A percentile compares a stretch with the other conserved stretches of the same genome.
phyloP scores from a whole-genome alignment of 164 flowering plant species.

The Sextonia rubra region DNA sequence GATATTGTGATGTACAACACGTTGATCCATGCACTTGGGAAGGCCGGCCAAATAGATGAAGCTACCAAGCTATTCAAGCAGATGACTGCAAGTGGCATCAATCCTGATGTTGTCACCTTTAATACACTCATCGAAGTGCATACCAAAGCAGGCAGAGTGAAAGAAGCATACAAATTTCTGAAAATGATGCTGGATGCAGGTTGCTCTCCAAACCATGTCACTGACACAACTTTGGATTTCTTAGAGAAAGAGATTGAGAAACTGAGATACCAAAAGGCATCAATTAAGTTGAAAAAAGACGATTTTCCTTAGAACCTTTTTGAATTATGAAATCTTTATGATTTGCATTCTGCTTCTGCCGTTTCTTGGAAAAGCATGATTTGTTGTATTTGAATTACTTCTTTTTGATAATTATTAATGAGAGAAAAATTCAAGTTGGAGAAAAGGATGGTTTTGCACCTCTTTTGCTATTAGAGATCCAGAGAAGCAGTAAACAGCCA shows the following conservation, averaged over 20 bases:
- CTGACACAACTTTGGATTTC: slow-evolving; percentile 75
- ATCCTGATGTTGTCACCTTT: slow-evolving; percentile 86
- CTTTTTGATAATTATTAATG: too few relatives aligned
- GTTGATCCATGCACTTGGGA: slow-evolving; percentile 77
- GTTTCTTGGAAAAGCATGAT: background rate
- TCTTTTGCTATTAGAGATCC: too few relatives aligned
- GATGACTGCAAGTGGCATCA: slow-evolving; percentile 71
- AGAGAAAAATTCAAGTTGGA: too few relatives aligned
- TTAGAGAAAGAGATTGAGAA: slow-evolving; percentile 74
- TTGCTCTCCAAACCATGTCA: slow-evolving; percentile 81
- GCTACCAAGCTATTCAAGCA: slow-evolving; percentile 65
- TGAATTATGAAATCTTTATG: background rate
- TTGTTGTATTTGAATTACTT: too few relatives aligned
- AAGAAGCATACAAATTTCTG: slow-evolving; percentile 76
- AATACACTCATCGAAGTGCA: slow-evolving; percentile 88
- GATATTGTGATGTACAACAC: slow-evolving; percentile 97
- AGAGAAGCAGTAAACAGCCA: too few relatives aligned
- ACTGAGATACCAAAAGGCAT: slow-evolving; percentile 53
- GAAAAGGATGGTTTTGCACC: too few relatives aligned
- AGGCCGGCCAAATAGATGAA: slow-evolving; percentile 73
- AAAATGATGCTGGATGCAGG: slow-evolving; percentile 88
- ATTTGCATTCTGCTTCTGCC: background rate
- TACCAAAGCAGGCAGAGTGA: slow-evolving; percentile 64
- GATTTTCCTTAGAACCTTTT: slow-evolving; percentile 2
- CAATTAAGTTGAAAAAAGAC: slow-evolving; percentile 31